Percentiles rank a stretch among this genome's conserved stretches.
Evolutionary conservation across 78 protist genomes (phyloP).

Genomic region (Ministeria vibrans): DNA sequence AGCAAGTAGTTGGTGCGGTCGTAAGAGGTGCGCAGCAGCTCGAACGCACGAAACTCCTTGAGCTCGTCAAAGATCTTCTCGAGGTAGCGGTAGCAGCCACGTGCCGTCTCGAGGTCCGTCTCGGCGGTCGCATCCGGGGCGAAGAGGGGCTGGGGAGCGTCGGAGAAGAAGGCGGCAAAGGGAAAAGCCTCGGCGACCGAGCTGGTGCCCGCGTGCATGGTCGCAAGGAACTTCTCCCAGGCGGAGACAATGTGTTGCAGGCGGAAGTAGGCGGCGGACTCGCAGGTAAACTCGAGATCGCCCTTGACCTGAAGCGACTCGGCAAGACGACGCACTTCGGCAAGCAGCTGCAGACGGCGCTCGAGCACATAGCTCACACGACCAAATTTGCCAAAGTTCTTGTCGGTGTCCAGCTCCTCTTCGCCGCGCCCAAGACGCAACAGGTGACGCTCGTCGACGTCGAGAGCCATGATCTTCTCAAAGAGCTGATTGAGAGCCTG

Average conservation of each 20-base stretch:
- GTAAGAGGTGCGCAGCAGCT: slow-evolving; percentile 64
- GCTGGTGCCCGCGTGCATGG: background rate
- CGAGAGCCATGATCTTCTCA: slow-evolving; percentile 62
- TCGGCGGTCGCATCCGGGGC: background rate
- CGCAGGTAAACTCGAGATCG: slow-evolving; percentile 80
- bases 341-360: slow-evolving; percentile 60
- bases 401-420: slow-evolving; percentile 62
- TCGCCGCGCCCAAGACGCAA: slow-evolving; percentile 93
- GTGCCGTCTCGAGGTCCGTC: background rate
- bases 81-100: slow-evolving; percentile 46
- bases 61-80: slow-evolving; percentile 62
- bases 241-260: slow-evolving; percentile 12
- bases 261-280: slow-evolving; percentile 80
- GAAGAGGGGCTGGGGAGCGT: slow-evolving; percentile 24
- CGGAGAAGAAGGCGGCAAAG: slow-evolving; percentile 17
- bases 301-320: slow-evolving; percentile 26
- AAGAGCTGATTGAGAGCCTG: slow-evolving; percentile 80
- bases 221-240: slow-evolving; percentile 31
- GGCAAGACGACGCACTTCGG: slow-evolving; percentile 59
- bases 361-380: slow-evolving; percentile 83
- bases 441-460: slow-evolving; percentile 83
- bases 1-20: slow-evolving; percentile 84
- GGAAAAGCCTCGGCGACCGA: slow-evolving; percentile 10
- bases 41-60: slow-evolving; percentile 74
- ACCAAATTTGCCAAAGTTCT: slow-evolving; percentile 77